Evolutionary conservation across 768 basidiomycete species (phyloP).

Genomic region (Asterophora parasitica): DNA sequence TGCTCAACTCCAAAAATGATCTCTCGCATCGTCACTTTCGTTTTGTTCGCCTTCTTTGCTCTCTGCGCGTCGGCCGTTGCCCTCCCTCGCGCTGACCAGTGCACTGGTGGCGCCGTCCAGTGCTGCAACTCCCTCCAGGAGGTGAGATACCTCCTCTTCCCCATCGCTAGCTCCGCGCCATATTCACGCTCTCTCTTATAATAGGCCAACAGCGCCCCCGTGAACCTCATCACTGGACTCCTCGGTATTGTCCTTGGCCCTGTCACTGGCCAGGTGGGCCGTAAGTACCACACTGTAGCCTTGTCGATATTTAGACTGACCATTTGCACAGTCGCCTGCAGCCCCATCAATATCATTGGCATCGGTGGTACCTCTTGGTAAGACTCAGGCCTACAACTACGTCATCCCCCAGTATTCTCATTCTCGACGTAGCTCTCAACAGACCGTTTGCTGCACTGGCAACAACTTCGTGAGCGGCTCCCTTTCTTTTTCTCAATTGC

Average conservation of each 20-base stretch:
- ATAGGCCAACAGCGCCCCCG: neutral
- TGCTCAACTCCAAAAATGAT: slow-evolving; percentile 3
- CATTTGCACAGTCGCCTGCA: slow-evolving; percentile 8
- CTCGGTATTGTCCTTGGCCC: neutral
- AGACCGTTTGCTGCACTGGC: slow-evolving; percentile 18
- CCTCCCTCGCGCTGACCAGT: slow-evolving; percentile 10
- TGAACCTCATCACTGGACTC: neutral
- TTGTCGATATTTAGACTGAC: neutral
- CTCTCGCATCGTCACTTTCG: slow-evolving; percentile 11
- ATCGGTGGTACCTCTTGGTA: slow-evolving; percentile 14
- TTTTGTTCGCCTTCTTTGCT: slow-evolving; percentile 9
- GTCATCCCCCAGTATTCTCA: neutral
- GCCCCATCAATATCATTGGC: slow-evolving; percentile 9
- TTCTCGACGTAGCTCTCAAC: slow-evolving; percentile 2
- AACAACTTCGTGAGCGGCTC: slow-evolving; percentile 15
- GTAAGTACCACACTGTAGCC: neutral
- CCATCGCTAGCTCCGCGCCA: neutral
- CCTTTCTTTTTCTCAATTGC: neutral
- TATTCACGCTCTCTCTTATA: neutral
- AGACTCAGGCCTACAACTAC: neutral
- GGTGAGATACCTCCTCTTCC: neutral
- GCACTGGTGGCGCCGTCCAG: slow-evolving; percentile 15
- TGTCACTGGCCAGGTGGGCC: neutral
- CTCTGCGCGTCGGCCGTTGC: slow-evolving; percentile 4
- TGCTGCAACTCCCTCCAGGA: slow-evolving; percentile 18